Conservation (phyloP, 129 eudicot genomes). For the Chrysanthemum lavandulifolium region DNA sequence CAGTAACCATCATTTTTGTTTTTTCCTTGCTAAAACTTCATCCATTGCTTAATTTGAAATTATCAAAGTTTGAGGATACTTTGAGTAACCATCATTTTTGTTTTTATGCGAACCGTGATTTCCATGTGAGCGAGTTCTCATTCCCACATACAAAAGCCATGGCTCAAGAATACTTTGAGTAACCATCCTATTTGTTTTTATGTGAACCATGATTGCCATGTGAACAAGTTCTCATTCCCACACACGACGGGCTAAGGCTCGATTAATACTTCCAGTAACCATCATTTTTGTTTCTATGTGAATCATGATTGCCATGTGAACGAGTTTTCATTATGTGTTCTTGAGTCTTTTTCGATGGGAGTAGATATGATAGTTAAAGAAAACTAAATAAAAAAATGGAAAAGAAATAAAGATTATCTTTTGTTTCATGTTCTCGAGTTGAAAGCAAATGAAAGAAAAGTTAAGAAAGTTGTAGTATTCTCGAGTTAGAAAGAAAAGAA, state of each 20-base stretch:
- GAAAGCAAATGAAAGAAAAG: no score
- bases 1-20: background rate
- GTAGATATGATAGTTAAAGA: no score
- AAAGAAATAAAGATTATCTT: no score
- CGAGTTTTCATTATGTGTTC: no score
- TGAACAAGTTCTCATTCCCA: no score
- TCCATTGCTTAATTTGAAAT: no score
- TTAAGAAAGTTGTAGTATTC: background rate
- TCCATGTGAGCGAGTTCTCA: background rate
- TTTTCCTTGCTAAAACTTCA: no score
- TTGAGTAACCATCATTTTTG: background rate
- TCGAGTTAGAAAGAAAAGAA: background rate
- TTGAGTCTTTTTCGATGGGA: no score
- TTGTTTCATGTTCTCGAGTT: no score
- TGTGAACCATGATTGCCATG: no score
- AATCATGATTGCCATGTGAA: conserved; percentile 10
- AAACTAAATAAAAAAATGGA: no score
- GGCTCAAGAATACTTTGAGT: background rate
- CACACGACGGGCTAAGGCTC: background rate
- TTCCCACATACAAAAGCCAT: no score
- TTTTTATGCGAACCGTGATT: background rate
- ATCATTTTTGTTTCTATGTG: conserved; percentile 3
- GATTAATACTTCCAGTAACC: background rate
- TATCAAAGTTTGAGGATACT: background rate
- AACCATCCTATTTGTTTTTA: background rate